Evolutionary conservation across 495 filamentous ascomycete species (phyloP), one percentile per base, ranked within the genome.

Genomic region (Penicillium subrubescens): DNA sequence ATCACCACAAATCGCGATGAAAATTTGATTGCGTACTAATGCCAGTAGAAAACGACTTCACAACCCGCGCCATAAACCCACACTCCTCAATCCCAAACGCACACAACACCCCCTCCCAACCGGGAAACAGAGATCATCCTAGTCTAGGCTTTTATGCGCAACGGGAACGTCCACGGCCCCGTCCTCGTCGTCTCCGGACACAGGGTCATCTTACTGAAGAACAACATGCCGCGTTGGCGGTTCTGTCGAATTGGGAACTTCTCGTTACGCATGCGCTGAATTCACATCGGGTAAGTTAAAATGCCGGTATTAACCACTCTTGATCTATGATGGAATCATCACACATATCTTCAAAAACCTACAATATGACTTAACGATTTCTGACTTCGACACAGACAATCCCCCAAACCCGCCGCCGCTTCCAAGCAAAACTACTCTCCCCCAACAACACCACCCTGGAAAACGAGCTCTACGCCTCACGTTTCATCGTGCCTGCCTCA

Each of bases 321-420:
- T 12, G 25, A 27, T 27, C 1, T 27, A 27, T 27, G 31, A 33
- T 33, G 34, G 33, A 43, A 52, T 57, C 25, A 31, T 19, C 57
- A 46, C 19, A 50, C 61, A 60, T 53, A 61, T 31, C 25, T 12
- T 27, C 25, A 27, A 27, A 27, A 1, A 27, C 25, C 25, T 27
- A 27, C 25, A 27, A 27, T 27, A 27, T 27, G 25, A 27, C 4
- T 27, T 27, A 27, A 27, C 25, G 4, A 27, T 27, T 27, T 27
- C 25, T 27, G 25, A 27, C 25, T 27, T 43, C 33, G 2, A 12
- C 14, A 43, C 39, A 76, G 75, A 77, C 79, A 60, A 69, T 81
- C 63, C 78, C 79, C 4, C 75, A 79, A 73, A 73, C 77, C 33
- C 75, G 77, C 50, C 75, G 77, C 35, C 73, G 72, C 51, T 79